phyloP scores from a whole-genome alignment of 2,329 filamentous ascomycete species.

The Calycina marina region DNA sequence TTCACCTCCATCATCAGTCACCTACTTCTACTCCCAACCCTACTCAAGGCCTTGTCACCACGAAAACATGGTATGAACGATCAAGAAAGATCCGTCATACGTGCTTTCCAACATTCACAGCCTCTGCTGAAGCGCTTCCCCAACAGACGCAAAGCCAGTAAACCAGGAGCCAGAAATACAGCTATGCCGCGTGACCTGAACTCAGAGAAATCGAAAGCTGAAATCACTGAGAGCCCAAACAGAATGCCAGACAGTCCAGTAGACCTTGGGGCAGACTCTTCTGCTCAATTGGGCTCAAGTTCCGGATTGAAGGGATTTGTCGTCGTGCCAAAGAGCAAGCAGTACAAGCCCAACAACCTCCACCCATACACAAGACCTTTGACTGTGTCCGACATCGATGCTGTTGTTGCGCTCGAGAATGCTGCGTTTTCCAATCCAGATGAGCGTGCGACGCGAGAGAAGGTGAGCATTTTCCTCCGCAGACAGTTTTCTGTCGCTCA shows the following conservation, averaged over 20 bases:
- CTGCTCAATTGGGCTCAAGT: no score
- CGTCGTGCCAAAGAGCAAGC: slow-evolving; percentile 14
- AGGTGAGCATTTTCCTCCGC: slow-evolving; percentile 28
- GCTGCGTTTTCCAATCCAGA: slow-evolving; percentile 35
- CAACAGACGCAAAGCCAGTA: neutral
- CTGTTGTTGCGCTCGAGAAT: slow-evolving; percentile 39
- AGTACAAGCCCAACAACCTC: slow-evolving; percentile 34
- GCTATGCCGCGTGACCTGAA: neutral
- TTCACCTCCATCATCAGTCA: no score
- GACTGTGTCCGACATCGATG: slow-evolving; percentile 48
- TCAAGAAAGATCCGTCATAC: neutral
- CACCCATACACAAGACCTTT: slow-evolving; percentile 64
- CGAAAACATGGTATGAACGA: no score
- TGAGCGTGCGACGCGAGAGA: slow-evolving; percentile 37
- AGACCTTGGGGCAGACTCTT: slow-evolving; percentile 4
- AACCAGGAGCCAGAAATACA: neutral
- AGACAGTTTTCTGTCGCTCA: no score
- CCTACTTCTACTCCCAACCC: no score
- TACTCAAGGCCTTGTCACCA: no score
- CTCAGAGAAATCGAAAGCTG: slow-evolving; percentile 2
- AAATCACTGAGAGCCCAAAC: slow-evolving; percentile 13
- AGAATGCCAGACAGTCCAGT: slow-evolving; percentile 11
- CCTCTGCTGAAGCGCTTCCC: neutral
- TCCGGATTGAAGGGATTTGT: slow-evolving; percentile 12
- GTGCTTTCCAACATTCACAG: neutral